These are phyloP conservation scores for Lindgomyces ingoldianus DNA, from an alignment of 495 filamentous ascomycete genomes.

Conservation along the genomic window DNA sequence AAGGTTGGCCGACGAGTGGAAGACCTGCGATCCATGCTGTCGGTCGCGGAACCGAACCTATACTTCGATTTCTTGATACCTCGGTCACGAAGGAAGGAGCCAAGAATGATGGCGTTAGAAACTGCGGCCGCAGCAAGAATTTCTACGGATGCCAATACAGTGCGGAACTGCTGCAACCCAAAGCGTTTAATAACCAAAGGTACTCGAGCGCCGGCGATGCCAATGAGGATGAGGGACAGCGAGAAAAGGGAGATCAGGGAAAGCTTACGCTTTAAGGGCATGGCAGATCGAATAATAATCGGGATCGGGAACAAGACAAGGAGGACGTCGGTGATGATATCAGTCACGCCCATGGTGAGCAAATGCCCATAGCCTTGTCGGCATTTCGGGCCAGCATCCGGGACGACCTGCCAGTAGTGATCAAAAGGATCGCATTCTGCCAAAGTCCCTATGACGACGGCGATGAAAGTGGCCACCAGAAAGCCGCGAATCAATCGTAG, in stretches of 20 bases:
- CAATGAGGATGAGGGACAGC: slow-evolving; percentile 75
- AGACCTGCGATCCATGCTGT: slow-evolving; percentile 42
- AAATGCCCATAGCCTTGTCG: slow-evolving; percentile 82
- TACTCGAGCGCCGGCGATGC: slow-evolving; percentile 45
- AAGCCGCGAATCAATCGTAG: slow-evolving; percentile 71
- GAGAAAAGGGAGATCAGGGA: slow-evolving; percentile 72
- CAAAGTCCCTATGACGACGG: slow-evolving; percentile 76
- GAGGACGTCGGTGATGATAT: slow-evolving; percentile 83
- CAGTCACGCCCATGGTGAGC: slow-evolving; percentile 80
- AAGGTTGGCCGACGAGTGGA: slow-evolving; percentile 42
- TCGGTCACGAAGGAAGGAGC: slow-evolving; percentile 49
- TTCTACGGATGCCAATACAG: slow-evolving; percentile 46
- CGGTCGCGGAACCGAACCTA: slow-evolving; percentile 39
- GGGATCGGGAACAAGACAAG: slow-evolving; percentile 87
- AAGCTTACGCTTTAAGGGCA: slow-evolving; percentile 60
- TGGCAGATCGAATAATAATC: slow-evolving; percentile 72
- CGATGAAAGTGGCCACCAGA: slow-evolving; percentile 73
- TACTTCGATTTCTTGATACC: slow-evolving; percentile 47
- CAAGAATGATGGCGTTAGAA: slow-evolving; percentile 47
- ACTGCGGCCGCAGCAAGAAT: slow-evolving; percentile 47
- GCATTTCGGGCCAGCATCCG: slow-evolving; percentile 83
- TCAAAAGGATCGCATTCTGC: slow-evolving; percentile 81
- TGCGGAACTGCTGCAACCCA: slow-evolving; percentile 47
- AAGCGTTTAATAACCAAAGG: slow-evolving; percentile 41
- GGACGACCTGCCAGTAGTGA: slow-evolving; percentile 89